Conservation (phyloP, 805 yeast species). For the Yamadazyma scolyti region DNA sequence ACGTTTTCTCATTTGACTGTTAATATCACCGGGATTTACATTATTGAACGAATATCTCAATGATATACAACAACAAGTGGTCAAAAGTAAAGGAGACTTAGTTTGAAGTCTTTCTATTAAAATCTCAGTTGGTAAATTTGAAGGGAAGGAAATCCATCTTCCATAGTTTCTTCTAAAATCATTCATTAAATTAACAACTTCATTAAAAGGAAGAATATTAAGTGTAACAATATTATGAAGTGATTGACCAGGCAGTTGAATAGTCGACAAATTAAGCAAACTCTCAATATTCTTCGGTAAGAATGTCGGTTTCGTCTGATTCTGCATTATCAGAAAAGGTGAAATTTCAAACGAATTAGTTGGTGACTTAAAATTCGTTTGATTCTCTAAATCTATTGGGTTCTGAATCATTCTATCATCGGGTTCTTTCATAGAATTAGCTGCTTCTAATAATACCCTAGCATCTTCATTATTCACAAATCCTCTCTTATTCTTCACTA, state of each 20-base stretch:
- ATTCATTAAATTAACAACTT: slow-evolving; percentile 48
- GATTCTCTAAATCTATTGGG: slow-evolving; percentile 20
- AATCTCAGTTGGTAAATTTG: slow-evolving; percentile 42
- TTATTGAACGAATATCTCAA: slow-evolving; percentile 45
- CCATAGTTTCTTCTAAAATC: slow-evolving; percentile 67
- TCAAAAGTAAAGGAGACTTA: slow-evolving; percentile 60
- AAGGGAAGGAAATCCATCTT: slow-evolving; percentile 74
- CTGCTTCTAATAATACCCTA: slow-evolving; percentile 22
- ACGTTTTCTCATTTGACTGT: slow-evolving; percentile 16
- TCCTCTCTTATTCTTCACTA: slow-evolving; percentile 11
- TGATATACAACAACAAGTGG: slow-evolving; percentile 62
- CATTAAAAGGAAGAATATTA: slow-evolving; percentile 45
- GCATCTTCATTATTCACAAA: slow-evolving; percentile 16
- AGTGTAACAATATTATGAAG: slow-evolving; percentile 47
- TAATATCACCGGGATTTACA: slow-evolving; percentile 22
- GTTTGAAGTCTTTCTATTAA: slow-evolving; percentile 47
- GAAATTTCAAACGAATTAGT: slow-evolving; percentile 35
- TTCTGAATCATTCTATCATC: slow-evolving; percentile 4
- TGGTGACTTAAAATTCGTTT: slow-evolving; percentile 23
- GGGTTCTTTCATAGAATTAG: slow-evolving; percentile 19
- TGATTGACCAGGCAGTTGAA: slow-evolving; percentile 5
- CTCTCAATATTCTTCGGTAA: slow-evolving; percentile 36
- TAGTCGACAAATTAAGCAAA: slow-evolving; percentile 16
- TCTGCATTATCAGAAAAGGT: slow-evolving; percentile 41
- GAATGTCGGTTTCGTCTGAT: slow-evolving; percentile 21